Conservation (phyloP, 2,329 filamentous ascomycete genomes). For the Colletotrichum scovillei region DNA sequence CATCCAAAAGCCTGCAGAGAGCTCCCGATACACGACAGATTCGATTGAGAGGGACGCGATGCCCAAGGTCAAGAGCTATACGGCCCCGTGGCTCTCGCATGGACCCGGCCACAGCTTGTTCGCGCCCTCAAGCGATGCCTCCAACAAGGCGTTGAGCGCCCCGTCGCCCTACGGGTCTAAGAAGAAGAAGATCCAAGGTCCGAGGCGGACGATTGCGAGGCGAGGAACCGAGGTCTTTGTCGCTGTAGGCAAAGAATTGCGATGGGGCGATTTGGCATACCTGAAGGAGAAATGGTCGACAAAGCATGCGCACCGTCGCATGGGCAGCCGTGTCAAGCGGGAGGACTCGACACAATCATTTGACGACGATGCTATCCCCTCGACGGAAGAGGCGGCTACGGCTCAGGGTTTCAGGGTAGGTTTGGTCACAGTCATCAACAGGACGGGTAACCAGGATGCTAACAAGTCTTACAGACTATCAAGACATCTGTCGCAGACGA, state of each 20-base stretch:
- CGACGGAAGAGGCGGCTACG: conserved; percentile 40
- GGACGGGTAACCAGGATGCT: background rate
- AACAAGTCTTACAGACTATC: conserved; percentile 66
- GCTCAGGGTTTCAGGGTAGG: conserved; percentile 61
- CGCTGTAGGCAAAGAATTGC: conserved; percentile 87
- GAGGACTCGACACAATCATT: conserved; percentile 56
- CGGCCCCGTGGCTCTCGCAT: conserved; percentile 86
- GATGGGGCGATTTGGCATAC: conserved; percentile 87
- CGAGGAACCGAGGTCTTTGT: conserved; percentile 90
- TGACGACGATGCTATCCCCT: conserved; percentile 46
- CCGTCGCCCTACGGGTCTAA: conserved; percentile 54
- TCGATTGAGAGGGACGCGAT: conserved; percentile 59
- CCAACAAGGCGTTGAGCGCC: conserved; percentile 37
- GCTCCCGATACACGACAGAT: background rate
- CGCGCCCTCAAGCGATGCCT: conserved; percentile 56
- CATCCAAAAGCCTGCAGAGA: background rate
- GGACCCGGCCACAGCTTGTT: conserved; percentile 86
- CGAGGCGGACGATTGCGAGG: conserved; percentile 77
- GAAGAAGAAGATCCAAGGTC: conserved; percentile 58
- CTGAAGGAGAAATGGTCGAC: conserved; percentile 72
- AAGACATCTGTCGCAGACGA: conserved; percentile 82
- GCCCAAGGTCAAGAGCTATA: conserved; percentile 88
- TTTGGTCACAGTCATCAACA: background rate
- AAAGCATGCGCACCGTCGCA: conserved; percentile 44
- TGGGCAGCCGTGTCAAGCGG: conserved; percentile 56